A percentile compares a stretch with the other conserved stretches of the same genome.
phyloP scores from a whole-genome alignment of 495 filamentous ascomycete genomes.

The Penicillium psychrofluorescens region DNA sequence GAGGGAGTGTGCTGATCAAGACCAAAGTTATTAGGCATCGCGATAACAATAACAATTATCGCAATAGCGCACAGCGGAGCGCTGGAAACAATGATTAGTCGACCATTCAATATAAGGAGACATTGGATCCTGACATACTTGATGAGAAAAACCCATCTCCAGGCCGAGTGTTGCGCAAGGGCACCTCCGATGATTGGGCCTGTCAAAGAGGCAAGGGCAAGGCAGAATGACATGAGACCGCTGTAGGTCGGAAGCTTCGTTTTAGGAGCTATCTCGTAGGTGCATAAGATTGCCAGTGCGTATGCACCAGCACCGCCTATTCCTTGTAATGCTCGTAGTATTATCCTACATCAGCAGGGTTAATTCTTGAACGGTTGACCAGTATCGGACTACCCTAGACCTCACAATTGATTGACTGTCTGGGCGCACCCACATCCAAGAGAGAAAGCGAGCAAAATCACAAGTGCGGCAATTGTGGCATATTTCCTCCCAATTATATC shows the following conservation, averaged over 20 bases:
- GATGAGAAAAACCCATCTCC: slow-evolving; percentile 59
- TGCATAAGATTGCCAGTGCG: slow-evolving; percentile 39
- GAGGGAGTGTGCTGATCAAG: slow-evolving; percentile 17
- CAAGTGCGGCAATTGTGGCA: slow-evolving; percentile 39
- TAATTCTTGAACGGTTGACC: neutral
- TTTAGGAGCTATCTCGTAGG: slow-evolving; percentile 42
- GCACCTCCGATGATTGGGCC: slow-evolving; percentile 56
- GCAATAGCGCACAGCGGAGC: slow-evolving; percentile 14
- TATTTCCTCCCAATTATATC: slow-evolving; percentile 52
- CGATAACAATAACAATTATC: slow-evolving; percentile 10
- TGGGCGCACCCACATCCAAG: slow-evolving; percentile 47
- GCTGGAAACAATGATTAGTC: too few species aligned
- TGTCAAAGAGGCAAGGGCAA: slow-evolving; percentile 28
- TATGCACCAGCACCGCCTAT: slow-evolving; percentile 49
- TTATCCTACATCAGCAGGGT: slow-evolving; percentile 29
- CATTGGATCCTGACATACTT: slow-evolving; percentile 30
- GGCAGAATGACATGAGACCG: slow-evolving; percentile 38
- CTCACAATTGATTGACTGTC: slow-evolving; percentile 47
- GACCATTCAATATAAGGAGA: too few species aligned
- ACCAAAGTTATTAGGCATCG: slow-evolving; percentile 23
- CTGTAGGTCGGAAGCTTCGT: slow-evolving; percentile 37
- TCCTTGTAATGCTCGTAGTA: slow-evolving; percentile 50
- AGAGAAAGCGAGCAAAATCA: slow-evolving; percentile 48
- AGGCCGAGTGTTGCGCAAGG: slow-evolving; percentile 45
- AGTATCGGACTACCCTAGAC: neutral